Percentiles rank a stretch among this genome's conserved stretches.
Conservation (phyloP, 2,329 filamentous ascomycete genomes). For the Aaosphaeria pasadenensis region DNA sequence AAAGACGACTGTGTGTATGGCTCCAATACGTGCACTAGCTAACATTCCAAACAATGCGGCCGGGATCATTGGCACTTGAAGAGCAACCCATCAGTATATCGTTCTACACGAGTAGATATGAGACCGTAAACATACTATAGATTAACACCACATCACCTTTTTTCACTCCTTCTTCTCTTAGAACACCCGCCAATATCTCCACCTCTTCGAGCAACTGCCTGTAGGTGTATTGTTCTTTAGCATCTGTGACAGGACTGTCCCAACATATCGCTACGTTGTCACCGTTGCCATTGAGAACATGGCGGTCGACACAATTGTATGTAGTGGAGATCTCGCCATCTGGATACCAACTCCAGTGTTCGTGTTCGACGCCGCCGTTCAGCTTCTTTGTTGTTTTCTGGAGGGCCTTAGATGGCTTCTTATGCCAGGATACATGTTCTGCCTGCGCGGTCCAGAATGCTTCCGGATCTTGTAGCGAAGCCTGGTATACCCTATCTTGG, state of each 20-base stretch:
- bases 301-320: conserved; percentile 87
- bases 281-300: conserved; percentile 75
- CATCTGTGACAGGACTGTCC: conserved; percentile 79
- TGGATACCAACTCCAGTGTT: conserved; percentile 87
- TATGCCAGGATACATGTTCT: conserved; percentile 76
- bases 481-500: conserved; percentile 50
- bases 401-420: conserved; percentile 64
- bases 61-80: conserved; percentile 88
- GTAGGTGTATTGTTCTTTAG: conserved; percentile 74
- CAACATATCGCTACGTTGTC: conserved; percentile 74
- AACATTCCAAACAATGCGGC: conserved; percentile 83
- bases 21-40: conserved; percentile 76
- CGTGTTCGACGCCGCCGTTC: conserved; percentile 59
- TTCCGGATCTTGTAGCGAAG: conserved; percentile 66
- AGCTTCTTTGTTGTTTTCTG: conserved; percentile 61
- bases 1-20: conserved; percentile 89
- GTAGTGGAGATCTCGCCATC: conserved; percentile 86
- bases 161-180: conserved; percentile 76
- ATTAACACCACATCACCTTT: conserved; percentile 86
- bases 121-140: conserved; percentile 62
- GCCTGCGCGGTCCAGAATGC: conserved; percentile 76
- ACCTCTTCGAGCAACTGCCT: conserved; percentile 73
- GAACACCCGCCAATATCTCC: conserved; percentile 74
- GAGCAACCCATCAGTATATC: no score
- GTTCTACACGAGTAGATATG: no score